Conservation (phyloP, 2,329 filamentous ascomycete species). For the Grosmannia penicillata region DNA sequence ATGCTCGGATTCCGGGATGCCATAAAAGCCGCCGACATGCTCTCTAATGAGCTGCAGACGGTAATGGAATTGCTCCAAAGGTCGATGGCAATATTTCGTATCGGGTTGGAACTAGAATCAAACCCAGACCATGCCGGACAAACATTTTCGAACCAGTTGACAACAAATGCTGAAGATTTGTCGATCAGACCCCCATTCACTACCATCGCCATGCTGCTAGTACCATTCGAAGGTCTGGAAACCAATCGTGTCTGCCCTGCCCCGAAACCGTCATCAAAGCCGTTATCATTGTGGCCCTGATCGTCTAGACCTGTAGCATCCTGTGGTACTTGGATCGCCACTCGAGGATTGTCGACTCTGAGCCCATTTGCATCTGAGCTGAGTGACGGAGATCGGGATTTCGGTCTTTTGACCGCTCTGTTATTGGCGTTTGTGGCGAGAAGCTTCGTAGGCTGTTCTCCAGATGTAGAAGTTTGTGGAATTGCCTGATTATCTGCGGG, state of each 20-base stretch:
- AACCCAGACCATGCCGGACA: slow-evolving; percentile 24
- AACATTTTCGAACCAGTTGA: slow-evolving; percentile 23
- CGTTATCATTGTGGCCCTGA: too few relatives aligned
- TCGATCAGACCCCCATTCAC: not conserved
- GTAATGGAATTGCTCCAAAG: slow-evolving; percentile 20
- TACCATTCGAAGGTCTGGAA: too few relatives aligned
- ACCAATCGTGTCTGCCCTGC: too few relatives aligned
- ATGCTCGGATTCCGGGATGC: slow-evolving; percentile 20
- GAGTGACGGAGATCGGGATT: not conserved
- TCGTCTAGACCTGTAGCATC: too few relatives aligned
- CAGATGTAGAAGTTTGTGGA: not conserved
- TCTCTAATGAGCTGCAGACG: slow-evolving; percentile 21
- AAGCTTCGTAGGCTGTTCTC: not conserved
- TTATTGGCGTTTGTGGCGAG: too few relatives aligned
- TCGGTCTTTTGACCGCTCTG: not conserved
- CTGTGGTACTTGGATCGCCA: too few relatives aligned
- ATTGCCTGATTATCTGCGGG: not conserved
- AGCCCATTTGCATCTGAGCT: too few relatives aligned
- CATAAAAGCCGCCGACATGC: slow-evolving; percentile 24
- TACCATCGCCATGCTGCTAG: not conserved
- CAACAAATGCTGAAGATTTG: slow-evolving; percentile 3
- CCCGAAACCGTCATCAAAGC: too few relatives aligned
- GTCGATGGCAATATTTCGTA: slow-evolving; percentile 21
- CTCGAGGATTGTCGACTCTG: too few relatives aligned
- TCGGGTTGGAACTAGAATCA: slow-evolving; percentile 21